Evolutionary conservation across 768 basidiomycete species (phyloP).

Genomic region (Termitomyces sp.): DNA sequence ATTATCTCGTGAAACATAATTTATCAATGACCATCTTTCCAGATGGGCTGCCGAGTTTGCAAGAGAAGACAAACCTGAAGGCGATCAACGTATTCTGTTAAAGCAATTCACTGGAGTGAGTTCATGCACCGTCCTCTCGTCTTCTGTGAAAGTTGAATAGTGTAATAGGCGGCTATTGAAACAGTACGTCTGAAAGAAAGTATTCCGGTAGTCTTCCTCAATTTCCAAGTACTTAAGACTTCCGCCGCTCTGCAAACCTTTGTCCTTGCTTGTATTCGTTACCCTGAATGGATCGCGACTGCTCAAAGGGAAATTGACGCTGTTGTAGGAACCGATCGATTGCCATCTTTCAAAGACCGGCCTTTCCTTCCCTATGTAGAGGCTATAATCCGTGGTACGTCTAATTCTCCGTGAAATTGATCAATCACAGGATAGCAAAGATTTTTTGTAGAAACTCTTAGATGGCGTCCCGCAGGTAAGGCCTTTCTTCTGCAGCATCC

Average conservation of each 20-base stretch:
- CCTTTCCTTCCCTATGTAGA: no score
- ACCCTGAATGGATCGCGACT: not conserved
- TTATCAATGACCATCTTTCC: not conserved
- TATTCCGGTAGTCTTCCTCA: no score
- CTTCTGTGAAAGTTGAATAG: not conserved
- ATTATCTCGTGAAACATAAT: not conserved
- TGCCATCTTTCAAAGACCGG: not conserved
- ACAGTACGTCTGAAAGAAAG: not conserved
- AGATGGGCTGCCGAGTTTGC: not conserved
- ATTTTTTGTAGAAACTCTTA: no score
- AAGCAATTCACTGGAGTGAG: not conserved
- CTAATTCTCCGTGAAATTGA: no score
- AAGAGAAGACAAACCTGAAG: not conserved
- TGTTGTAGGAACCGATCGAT: not conserved
- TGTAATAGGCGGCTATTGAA: not conserved
- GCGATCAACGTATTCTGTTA: not conserved
- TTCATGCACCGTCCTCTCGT: not conserved
- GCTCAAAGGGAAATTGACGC: not conserved
- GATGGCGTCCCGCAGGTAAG: not conserved
- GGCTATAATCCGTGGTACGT: no score
- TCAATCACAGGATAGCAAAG: no score
- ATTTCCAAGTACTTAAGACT: not conserved
- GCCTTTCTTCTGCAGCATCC: not conserved
- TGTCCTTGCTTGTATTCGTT: no score
- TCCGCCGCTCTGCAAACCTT: not conserved